phyloP scores from a whole-genome alignment of 139 green algal genomes.

The Coelastrella sp. region DNA sequence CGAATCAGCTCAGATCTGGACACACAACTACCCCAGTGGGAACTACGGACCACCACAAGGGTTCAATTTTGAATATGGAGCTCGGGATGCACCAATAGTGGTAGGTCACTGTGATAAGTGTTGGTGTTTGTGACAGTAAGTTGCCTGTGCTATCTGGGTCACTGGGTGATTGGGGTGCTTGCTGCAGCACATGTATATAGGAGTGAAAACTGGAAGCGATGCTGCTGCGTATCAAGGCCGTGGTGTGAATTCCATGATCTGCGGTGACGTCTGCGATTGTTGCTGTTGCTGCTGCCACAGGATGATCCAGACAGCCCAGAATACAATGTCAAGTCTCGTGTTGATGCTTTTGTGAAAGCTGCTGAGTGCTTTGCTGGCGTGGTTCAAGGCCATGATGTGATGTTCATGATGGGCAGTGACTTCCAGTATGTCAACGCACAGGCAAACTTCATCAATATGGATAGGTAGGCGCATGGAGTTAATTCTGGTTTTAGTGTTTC shows the following conservation, averaged over 20 bases:
- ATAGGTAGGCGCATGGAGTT: slow-evolving; percentile 83
- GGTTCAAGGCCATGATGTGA: slow-evolving; percentile 76
- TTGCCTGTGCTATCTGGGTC: no score
- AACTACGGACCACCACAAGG: slow-evolving; percentile 85
- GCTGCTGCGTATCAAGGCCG: neutral
- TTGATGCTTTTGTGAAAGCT: slow-evolving; percentile 81
- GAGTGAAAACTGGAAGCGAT: no score
- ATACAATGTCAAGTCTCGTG: slow-evolving; percentile 85
- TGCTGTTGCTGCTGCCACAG: slow-evolving; percentile 44
- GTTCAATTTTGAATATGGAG: slow-evolving; percentile 83
- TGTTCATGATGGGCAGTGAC: slow-evolving; percentile 91
- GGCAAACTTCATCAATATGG: slow-evolving; percentile 87
- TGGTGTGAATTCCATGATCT: no score
- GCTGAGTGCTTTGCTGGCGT: slow-evolving; percentile 42
- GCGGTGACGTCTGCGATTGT: neutral
- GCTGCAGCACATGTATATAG: no score
- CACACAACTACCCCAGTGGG: slow-evolving; percentile 62
- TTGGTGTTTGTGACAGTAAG: no score
- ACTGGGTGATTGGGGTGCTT: no score
- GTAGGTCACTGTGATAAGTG: slow-evolving; percentile 27
- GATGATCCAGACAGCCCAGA: slow-evolving; percentile 81
- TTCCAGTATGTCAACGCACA: slow-evolving; percentile 84
- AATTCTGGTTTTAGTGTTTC: no score
- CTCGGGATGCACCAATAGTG: slow-evolving; percentile 67
- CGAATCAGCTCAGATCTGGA: slow-evolving; percentile 56